Evolutionary conservation across 805 yeast genomes (phyloP).

Genomic region (Kodamaea leandrae): DNA sequence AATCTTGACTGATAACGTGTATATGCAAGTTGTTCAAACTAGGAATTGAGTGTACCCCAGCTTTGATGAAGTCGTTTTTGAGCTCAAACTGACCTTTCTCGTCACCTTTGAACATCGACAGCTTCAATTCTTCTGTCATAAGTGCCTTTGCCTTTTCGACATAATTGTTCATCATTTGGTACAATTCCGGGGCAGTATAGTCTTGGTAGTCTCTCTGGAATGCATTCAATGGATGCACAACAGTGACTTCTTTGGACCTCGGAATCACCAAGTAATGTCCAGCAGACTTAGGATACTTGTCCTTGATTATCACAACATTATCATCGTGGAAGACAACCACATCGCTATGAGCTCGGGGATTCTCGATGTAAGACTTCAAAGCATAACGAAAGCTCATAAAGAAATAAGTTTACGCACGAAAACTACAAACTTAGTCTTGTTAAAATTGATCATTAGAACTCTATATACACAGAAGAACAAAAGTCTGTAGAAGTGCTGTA

Average conservation of each 20-base stretch:
- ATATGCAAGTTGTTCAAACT: constrained; percentile 68
- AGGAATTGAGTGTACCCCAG: constrained; percentile 72
- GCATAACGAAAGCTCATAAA: constrained; percentile 50
- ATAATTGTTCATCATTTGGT: constrained; percentile 26
- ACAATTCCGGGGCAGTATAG: constrained; percentile 21
- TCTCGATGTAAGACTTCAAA: constrained; percentile 46
- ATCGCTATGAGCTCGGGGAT: constrained; percentile 39
- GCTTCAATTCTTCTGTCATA: constrained; percentile 22
- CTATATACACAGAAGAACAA: too few species aligned
- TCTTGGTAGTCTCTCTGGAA: constrained; percentile 29
- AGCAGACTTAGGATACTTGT: constrained; percentile 60
- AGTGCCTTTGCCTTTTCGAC: constrained; percentile 35
- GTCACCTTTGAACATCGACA: constrained; percentile 16
- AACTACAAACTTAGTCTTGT: too few species aligned
- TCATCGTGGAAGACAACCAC: constrained; percentile 49
- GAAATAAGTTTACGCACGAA: too few species aligned
- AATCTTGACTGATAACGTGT: constrained; percentile 69
- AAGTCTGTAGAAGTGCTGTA: too few species aligned
- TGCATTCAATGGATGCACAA: constrained; percentile 50
- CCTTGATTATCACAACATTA: constrained; percentile 54
- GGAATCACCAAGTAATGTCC: constrained; percentile 66
- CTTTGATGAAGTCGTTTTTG: constrained; percentile 34
- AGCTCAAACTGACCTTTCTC: too few species aligned
- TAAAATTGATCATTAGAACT: too few species aligned
- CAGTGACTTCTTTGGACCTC: constrained; percentile 39